phyloP scores from a whole-genome alignment of 2,329 filamentous ascomycete genomes.

The Fusarium sp. region DNA sequence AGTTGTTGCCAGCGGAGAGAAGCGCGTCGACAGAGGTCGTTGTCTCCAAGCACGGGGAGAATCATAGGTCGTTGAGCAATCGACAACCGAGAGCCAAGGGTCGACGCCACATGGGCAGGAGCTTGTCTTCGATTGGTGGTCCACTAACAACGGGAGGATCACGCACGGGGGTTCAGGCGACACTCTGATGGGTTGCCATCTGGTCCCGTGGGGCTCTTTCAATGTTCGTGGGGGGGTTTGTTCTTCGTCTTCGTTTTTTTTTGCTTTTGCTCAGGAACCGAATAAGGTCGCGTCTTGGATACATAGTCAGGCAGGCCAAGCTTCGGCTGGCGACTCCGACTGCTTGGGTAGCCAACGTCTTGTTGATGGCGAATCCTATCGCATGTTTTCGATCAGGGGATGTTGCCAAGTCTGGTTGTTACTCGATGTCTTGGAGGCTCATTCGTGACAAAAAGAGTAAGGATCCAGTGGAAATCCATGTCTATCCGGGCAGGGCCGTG shows the following conservation, averaged over 20 bases:
- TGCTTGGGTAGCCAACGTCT: slow-evolving; percentile 27
- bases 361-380: slow-evolving; percentile 12
- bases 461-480: slow-evolving; percentile 1
- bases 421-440: slow-evolving; percentile 2
- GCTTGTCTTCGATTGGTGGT: slow-evolving; percentile 50
- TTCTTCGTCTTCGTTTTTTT: slow-evolving; percentile 3
- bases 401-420: neutral
- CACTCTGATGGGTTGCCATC: slow-evolving; percentile 52
- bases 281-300: neutral
- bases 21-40: slow-evolving; percentile 23
- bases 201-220: slow-evolving; percentile 32
- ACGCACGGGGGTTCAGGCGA: slow-evolving; percentile 51
- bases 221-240: slow-evolving; percentile 5
- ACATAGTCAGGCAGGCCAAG: slow-evolving; percentile 14
- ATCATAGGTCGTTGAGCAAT: slow-evolving; percentile 29
- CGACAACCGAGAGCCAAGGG: slow-evolving; percentile 45
- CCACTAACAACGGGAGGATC: slow-evolving; percentile 51
- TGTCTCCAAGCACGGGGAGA: slow-evolving; percentile 16
- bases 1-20: slow-evolving; percentile 25
- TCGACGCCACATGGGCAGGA: slow-evolving; percentile 49
- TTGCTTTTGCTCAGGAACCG: neutral
- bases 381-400: slow-evolving; percentile 15
- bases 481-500: slow-evolving; percentile 13
- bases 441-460: slow-evolving; percentile 15
- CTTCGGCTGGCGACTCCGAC: slow-evolving; percentile 35